Evolutionary conservation across 129 eudicot genomes (phyloP).

Genomic region (Helichrysum umbraculigerum): DNA sequence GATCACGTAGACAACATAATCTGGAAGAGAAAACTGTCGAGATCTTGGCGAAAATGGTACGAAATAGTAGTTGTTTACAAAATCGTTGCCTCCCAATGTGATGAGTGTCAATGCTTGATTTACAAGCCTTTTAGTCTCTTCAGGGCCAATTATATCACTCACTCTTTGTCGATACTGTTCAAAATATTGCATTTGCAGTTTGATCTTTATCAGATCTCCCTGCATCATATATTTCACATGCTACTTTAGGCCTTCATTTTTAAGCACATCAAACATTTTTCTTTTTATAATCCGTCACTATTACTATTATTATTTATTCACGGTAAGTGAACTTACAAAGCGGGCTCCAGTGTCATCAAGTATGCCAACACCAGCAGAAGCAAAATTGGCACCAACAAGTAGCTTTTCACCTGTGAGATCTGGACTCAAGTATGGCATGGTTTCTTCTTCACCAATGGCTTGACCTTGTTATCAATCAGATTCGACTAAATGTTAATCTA

Average conservation of each 20-base stretch:
- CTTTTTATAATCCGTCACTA: too few species aligned
- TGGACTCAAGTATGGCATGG: conserved; percentile 59
- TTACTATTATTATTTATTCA: neutral
- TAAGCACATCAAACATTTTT: neutral
- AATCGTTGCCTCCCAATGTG: conserved; percentile 75
- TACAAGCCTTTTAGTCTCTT: conserved; percentile 45
- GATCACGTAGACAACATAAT: conserved; percentile 48
- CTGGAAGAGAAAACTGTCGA: conserved; percentile 50
- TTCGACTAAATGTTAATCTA: neutral
- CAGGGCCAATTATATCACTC: conserved; percentile 45
- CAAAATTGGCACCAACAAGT: conserved; percentile 63
- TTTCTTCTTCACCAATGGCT: conserved; percentile 40
- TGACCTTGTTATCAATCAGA: conserved; percentile 39
- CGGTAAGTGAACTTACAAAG: conserved; percentile 39
- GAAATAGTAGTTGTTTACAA: conserved; percentile 67
- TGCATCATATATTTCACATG: conserved; percentile 20
- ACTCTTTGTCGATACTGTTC: conserved; percentile 57
- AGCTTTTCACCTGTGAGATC: conserved; percentile 44
- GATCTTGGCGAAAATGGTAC: conserved; percentile 56
- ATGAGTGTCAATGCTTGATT: conserved; percentile 51
- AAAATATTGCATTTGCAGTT: conserved; percentile 51
- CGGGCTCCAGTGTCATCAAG: conserved; percentile 58
- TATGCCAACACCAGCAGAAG: conserved; percentile 60
- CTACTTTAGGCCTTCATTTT: neutral
- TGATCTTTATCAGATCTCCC: conserved; percentile 55